These are phyloP conservation scores for Cladosporium sp. DNA, from an alignment of 2,329 filamentous ascomycete species.

Conservation along the genomic window DNA sequence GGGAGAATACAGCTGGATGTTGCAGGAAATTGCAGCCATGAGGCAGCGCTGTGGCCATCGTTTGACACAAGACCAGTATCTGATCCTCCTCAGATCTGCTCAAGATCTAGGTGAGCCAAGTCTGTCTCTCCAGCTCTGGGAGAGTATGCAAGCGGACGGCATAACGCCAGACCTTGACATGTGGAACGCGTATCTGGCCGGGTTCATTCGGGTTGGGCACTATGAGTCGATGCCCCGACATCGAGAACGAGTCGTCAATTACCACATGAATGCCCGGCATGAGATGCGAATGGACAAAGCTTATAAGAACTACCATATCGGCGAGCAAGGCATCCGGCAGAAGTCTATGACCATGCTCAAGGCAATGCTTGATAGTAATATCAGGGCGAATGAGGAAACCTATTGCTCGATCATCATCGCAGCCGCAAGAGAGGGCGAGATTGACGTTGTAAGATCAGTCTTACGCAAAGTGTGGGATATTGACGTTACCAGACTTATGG, in stretches of 20 bases:
- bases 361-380: slow-evolving; percentile 44
- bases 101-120: slow-evolving; percentile 42
- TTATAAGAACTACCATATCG: slow-evolving; percentile 25
- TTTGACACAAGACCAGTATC: slow-evolving; percentile 48
- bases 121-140: slow-evolving; percentile 47
- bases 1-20: slow-evolving; percentile 35
- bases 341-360: slow-evolving; percentile 39
- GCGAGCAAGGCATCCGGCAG: slow-evolving; percentile 26
- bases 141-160: slow-evolving; percentile 35
- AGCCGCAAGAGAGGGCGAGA: slow-evolving; percentile 49
- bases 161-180: slow-evolving; percentile 46
- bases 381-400: slow-evolving; percentile 48
- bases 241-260: slow-evolving; percentile 37
- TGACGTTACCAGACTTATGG: slow-evolving; percentile 41
- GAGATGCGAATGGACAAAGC: slow-evolving; percentile 3
- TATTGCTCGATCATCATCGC: slow-evolving; percentile 53
- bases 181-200: slow-evolving; percentile 54
- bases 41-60: slow-evolving; percentile 34
- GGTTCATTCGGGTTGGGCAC: slow-evolving; percentile 41
- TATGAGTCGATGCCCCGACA: slow-evolving; percentile 34
- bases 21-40: slow-evolving; percentile 36
- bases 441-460: slow-evolving; percentile 43
- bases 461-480: slow-evolving; percentile 54
- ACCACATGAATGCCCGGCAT: slow-evolving; percentile 21
- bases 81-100: slow-evolving; percentile 50